Base-by-base conservation (phyloP, 345 rosid species). In the Brassica cretica region DNA sequence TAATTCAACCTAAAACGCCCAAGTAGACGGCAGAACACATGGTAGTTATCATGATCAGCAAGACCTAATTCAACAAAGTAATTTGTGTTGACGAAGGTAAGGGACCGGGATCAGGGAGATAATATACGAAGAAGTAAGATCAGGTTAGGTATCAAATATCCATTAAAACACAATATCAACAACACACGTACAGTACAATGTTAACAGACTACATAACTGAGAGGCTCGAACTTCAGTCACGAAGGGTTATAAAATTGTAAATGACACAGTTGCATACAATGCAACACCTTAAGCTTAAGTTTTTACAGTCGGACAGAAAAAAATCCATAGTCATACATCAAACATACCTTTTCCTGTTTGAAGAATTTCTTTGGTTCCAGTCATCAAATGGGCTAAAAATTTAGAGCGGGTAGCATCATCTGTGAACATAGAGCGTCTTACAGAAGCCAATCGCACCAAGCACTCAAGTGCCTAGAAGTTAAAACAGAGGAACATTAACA, bases 41-140 rank as follows among this genome's bases (percentile, higher is more conserved):
- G 99, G 84, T 96, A 96, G 82, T 93, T 96, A 80, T 96, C 99
- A 86, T 96, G 99, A 89, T 96, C 98, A 79, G 96, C 91, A 85
- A 96, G 99, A 76, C 99, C 99, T 96, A 81, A 81, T 73, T 39
- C 67, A 60, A 71, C 53, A 71, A 76, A 72, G 67, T 12, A 70
- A 80, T 70, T 64, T 30, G 63, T 41, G 25, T 70, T 55, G 67
- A 61, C 46, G 71, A 85, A 56, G 49, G 29, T 66, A 75, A 12
- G 68, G 15, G 29, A 74, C 44, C 10, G 3, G 51, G 77, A 41
- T 41, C 59, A 56, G 66, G 19, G 63, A 73, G 39, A 73, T 68
- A 60, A 21, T 8, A 65, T 24, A 76, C 29, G 4, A 41, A 71
- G 11, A 70, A 27, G 61, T 58, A 77, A 51, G 16, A 66, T 30